Conservation (phyloP, 208 protist species). For the Naegleria gruberi region DNA sequence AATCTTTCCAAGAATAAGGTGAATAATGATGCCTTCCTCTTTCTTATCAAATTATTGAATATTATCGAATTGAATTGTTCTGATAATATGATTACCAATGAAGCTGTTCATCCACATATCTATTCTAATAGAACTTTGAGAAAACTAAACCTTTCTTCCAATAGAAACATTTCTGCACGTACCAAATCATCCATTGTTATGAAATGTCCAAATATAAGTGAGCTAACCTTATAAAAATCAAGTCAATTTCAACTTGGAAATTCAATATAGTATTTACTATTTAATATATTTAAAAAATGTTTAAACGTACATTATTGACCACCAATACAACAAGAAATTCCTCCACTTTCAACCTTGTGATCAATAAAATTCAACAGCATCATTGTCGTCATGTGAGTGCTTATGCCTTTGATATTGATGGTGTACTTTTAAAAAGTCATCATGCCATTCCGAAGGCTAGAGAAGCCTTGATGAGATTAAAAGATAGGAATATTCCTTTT, state of each 20-base stretch:
- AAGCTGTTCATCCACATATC: not conserved
- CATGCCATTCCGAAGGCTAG: not conserved
- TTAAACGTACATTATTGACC: too few relatives aligned
- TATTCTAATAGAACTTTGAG: not conserved
- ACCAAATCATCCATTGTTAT: not conserved
- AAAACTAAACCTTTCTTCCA: not conserved
- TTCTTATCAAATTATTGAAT: not conserved
- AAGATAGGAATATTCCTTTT: not conserved
- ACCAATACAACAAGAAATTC: too few relatives aligned
- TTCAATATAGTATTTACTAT: too few relatives aligned
- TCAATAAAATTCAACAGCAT: too few relatives aligned
- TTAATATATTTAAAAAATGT: too few relatives aligned
- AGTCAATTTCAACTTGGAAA: too few relatives aligned
- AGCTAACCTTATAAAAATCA: too few relatives aligned
- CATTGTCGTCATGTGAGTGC: not conserved
- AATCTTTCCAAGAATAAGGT: not conserved
- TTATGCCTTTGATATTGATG: slow-evolving; percentile 16
- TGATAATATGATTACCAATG: not conserved
- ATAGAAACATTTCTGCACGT: not conserved
- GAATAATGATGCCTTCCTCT: not conserved
- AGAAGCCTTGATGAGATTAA: not conserved
- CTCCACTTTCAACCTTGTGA: too few relatives aligned
- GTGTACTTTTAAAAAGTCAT: not conserved
- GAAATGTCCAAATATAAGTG: too few relatives aligned
- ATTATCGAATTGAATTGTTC: not conserved